phyloP scores from a whole-genome alignment of 176 grass and related monocot genomes.

The Saccharum officinarum region DNA sequence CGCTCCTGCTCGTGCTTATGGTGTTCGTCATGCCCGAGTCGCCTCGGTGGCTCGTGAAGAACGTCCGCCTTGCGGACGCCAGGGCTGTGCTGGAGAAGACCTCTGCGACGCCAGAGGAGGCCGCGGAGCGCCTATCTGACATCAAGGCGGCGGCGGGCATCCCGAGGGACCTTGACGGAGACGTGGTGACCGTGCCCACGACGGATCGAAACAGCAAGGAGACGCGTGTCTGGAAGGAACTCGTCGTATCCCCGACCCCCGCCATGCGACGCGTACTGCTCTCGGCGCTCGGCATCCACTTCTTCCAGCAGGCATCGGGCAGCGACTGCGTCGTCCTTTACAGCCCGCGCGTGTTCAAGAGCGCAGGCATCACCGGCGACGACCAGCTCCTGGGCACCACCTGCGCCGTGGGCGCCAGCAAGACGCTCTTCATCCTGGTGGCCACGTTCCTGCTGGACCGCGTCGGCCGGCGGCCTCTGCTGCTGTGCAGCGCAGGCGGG shows the following conservation, averaged over 20 bases:
- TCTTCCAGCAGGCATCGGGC: constrained; percentile 91
- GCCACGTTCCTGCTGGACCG: constrained; percentile 69
- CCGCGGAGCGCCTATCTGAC: no score
- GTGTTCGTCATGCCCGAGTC: constrained; percentile 79
- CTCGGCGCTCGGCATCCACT: constrained; percentile 57
- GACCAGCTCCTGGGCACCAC: constrained; percentile 54
- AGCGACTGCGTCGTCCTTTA: constrained; percentile 75
- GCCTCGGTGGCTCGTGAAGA: constrained; percentile 73
- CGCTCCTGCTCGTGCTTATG: constrained; percentile 54
- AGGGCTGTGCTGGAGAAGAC: no score
- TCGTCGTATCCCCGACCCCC: constrained; percentile 46
- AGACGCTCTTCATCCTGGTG: constrained; percentile 80
- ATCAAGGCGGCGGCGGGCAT: constrained; percentile 6
- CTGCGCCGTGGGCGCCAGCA: constrained; percentile 63
- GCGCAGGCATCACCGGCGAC: constrained; percentile 45
- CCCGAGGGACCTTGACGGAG: no score
- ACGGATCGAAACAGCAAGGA: no score
- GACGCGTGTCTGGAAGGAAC: constrained; percentile 22
- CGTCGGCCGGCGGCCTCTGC: constrained; percentile 66
- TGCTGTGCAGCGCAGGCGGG: constrained; percentile 48
- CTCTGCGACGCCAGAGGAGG: no score
- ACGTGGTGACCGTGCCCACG: no score
- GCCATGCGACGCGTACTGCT: constrained; percentile 62
- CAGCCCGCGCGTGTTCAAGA: constrained; percentile 67
- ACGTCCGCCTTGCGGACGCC: constrained; percentile 34